Base-by-base conservation (phyloP, 306 rosid species). In the Alnus glutinosa region DNA sequence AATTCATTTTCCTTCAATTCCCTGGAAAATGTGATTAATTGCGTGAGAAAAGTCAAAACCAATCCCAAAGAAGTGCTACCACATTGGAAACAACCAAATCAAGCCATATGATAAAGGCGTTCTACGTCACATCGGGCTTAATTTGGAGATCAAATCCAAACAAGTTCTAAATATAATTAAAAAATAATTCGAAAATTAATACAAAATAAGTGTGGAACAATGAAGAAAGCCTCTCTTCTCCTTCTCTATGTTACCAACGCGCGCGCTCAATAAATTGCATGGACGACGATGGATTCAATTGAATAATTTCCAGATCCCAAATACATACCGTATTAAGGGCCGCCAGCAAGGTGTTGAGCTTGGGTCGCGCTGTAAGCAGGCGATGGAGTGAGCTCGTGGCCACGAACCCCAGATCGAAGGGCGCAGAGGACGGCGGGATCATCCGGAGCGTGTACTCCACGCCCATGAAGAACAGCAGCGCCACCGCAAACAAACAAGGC, bases 371-470 rank as follows among this genome's bases (percentile, higher is more conserved):
- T n/a, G 94, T 62, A 10, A 95, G 89, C 72, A 89, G 7, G 46
- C 87, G 86, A 64, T 95, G 94, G 23, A 92, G 89, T 0, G 89
- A 39, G 64, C 87, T 85, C 71, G 98, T 95, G 80, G 77, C 88
- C 23, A 89, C 30, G 85, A 95, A 95, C 0, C 98, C 98, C 49
- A 95, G 39, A 84, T 95, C 98, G 58, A 89, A 91, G 1, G 98
- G 98, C 55, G 91, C 96, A 2, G 98, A 85, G 0, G 96, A 86
- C 7, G 94, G 50, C 6, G 98, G 98, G 0, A 95, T 87, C 98
- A 95, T 95, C 15, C n/a, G 85, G 85, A 92, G 95, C 83, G 98
- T 94, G 91, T 94, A 94, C 75, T 94, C 98, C 48, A 94, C 97
- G 73, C 74, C 97, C 97, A 94, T 91, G 89, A 95, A 95, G 85